phyloP scores from a whole-genome alignment of 2,329 filamentous ascomycete species.

The Ophiostoma himal-ulmi region DNA sequence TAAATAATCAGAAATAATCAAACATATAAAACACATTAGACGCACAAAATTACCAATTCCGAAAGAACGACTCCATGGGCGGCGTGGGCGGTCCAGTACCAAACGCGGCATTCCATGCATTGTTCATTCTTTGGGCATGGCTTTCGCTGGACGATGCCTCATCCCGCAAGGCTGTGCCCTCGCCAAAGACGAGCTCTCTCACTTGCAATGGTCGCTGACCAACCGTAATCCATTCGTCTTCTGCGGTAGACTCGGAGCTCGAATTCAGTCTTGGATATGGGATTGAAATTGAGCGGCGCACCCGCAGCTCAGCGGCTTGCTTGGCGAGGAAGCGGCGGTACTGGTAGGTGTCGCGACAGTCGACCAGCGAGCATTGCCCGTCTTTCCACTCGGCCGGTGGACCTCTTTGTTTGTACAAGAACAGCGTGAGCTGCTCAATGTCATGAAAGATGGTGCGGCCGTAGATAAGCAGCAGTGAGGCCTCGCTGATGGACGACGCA shows the following conservation, averaged over 20 bases:
- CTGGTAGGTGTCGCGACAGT: slow-evolving; percentile 21
- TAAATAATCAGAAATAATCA: not conserved
- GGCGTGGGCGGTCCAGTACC: slow-evolving; percentile 1
- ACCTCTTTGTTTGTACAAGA: slow-evolving; percentile 17
- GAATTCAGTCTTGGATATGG: too few relatives aligned
- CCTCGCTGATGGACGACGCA: slow-evolving; percentile 18
- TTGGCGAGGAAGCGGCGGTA: slow-evolving; percentile 22
- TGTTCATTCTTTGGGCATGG: slow-evolving; percentile 1
- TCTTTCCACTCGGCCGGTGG: slow-evolving; percentile 19
- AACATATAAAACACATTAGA: too few relatives aligned
- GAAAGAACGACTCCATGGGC: slow-evolving; percentile 11
- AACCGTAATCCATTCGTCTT: slow-evolving; percentile 19
- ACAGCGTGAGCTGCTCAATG: slow-evolving; percentile 23
- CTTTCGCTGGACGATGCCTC: slow-evolving; percentile 10
- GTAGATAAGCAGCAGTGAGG: slow-evolving; percentile 20
- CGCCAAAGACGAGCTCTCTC: slow-evolving; percentile 22
- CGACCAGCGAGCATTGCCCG: slow-evolving; percentile 22
- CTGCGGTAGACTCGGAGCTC: not conserved
- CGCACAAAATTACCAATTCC: not conserved
- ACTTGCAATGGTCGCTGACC: slow-evolving; percentile 20
- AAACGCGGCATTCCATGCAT: not conserved
- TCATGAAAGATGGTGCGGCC: slow-evolving; percentile 22
- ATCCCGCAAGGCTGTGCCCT: not conserved
- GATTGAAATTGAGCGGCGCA: not conserved
- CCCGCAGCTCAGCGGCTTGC: slow-evolving; percentile 18